A percentile compares a stretch with the other conserved stretches of the same genome.
phyloP scores from a whole-genome alignment of 805 yeast species.

The Saccharomyces jurei region DNA sequence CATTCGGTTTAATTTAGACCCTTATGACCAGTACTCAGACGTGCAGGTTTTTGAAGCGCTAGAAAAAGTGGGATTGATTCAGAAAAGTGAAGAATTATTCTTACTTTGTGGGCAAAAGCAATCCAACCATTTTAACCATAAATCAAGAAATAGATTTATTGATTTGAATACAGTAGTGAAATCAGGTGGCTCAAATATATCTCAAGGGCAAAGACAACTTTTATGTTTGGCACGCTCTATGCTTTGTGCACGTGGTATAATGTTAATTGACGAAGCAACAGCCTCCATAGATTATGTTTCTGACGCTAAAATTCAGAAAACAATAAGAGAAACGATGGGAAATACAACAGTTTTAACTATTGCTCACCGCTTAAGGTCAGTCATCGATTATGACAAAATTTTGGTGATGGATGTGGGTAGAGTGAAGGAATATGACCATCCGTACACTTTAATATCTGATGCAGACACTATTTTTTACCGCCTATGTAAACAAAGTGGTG shows the following conservation, averaged over 20 bases:
- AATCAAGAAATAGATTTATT: constrained; percentile 42
- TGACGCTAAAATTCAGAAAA: constrained; percentile 64
- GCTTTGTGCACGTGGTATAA: constrained; percentile 55
- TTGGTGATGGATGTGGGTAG: constrained; percentile 71
- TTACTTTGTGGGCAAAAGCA: neutral
- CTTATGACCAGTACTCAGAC: neutral
- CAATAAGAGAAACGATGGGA: constrained; percentile 63
- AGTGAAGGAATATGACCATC: constrained; percentile 61
- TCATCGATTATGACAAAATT: constrained; percentile 70
- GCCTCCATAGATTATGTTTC: constrained; percentile 74
- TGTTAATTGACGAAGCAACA: constrained; percentile 74
- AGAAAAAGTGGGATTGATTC: neutral
- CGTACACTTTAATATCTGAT: constrained; percentile 44
- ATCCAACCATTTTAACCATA: constrained; percentile 13
- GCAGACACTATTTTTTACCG: constrained; percentile 44
- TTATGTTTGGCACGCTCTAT: constrained; percentile 69
- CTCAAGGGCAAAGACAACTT: constrained; percentile 75
- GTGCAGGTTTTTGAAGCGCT: neutral
- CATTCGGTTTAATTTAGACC: neutral
- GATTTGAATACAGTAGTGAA: constrained; percentile 45
- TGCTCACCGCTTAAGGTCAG: constrained; percentile 72
- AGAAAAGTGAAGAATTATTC: neutral
- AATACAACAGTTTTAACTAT: constrained; percentile 64
- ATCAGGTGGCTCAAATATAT: constrained; percentile 68
- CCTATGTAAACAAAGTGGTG: constrained; percentile 81